phyloP scores from a whole-genome alignment of 805 yeast genomes.

The Yamadazyma kitorensis region DNA sequence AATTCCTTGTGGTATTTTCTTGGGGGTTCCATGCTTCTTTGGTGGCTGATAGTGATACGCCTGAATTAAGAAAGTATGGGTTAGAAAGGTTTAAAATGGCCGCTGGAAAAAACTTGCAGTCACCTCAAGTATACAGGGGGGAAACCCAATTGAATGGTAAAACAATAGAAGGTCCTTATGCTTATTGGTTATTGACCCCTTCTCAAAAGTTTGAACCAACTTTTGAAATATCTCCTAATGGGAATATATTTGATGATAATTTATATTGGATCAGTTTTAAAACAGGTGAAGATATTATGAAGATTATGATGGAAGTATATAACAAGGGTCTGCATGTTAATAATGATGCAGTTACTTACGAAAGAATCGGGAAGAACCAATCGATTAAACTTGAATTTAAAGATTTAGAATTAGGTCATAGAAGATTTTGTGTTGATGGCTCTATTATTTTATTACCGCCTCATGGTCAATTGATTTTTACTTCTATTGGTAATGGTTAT shows the following conservation, averaged over 20 bases:
- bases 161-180: conserved; percentile 39
- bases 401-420: conserved; percentile 6
- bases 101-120: conserved; percentile 50
- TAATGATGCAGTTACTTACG: conserved; percentile 49
- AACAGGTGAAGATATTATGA: conserved; percentile 41
- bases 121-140: conserved; percentile 54
- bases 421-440: conserved; percentile 71
- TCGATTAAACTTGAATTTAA: conserved; percentile 17
- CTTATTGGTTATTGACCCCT: conserved; percentile 59
- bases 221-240: conserved; percentile 62
- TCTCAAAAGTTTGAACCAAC: conserved; percentile 56
- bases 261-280: conserved; percentile 49
- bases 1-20: conserved; percentile 64
- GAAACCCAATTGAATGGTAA: conserved; percentile 12
- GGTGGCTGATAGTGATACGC: conserved; percentile 75
- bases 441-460: conserved; percentile 38
- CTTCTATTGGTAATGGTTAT: conserved; percentile 2
- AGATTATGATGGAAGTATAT: conserved; percentile 57
- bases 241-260: conserved; percentile 39
- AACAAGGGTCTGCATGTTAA: conserved; percentile 52
- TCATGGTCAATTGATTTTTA: conserved; percentile 8
- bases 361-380: conserved; percentile 25
- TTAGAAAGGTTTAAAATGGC: conserved; percentile 67
- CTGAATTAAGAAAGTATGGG: conserved; percentile 64
- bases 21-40: conserved; percentile 87